Percentiles rank a stretch among this genome's conserved stretches.
Evolutionary conservation across 1,139 yeast species (phyloP).

Genomic region (Zhuliangozyma blackwelliae): DNA sequence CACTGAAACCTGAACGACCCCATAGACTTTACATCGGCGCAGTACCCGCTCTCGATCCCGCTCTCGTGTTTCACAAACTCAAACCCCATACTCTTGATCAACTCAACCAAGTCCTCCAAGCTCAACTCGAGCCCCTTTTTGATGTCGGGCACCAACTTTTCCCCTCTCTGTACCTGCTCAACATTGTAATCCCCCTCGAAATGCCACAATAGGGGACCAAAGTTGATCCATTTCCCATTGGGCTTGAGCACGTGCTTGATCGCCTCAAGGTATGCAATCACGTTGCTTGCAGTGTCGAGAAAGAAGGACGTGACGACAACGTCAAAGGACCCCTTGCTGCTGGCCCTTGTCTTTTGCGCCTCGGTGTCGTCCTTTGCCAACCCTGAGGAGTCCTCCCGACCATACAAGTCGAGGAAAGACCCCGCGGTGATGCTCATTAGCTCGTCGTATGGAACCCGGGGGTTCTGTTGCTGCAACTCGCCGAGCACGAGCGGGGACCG

Average conservation of each 20-base stretch:
- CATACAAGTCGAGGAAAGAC: conserved; percentile 73
- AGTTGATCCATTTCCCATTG: conserved; percentile 73
- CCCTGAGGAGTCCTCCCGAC: conserved; percentile 28
- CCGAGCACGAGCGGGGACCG: conserved; percentile 37
- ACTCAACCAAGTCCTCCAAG: conserved; percentile 50
- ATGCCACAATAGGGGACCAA: conserved; percentile 88
- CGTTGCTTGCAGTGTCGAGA: conserved; percentile 72
- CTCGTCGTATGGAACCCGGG: conserved; percentile 43
- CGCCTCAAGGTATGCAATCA: conserved; percentile 63
- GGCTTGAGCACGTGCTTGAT: conserved; percentile 48
- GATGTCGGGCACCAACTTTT: conserved; percentile 27
- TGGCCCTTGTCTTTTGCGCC: conserved; percentile 16
- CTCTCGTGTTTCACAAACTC: conserved; percentile 41
- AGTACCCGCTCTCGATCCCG: conserved; percentile 49
- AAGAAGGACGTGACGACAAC: conserved; percentile 70
- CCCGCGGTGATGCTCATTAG: conserved; percentile 79
- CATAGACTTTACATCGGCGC: conserved; percentile 49
- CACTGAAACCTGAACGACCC: conserved; percentile 61
- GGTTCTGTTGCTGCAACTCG: conserved; percentile 24
- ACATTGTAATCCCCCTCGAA: conserved; percentile 53
- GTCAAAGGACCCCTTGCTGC: conserved; percentile 41
- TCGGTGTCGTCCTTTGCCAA: conserved; percentile 18
- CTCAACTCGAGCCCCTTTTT: conserved; percentile 62
- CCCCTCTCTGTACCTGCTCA: conserved; percentile 17
- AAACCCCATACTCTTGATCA: conserved; percentile 54